A percentile compares a stretch with the other conserved stretches of the same genome.
Evolutionary conservation across 495 filamentous ascomycete species (phyloP).

Genomic region (Glutinoglossum americanum): DNA sequence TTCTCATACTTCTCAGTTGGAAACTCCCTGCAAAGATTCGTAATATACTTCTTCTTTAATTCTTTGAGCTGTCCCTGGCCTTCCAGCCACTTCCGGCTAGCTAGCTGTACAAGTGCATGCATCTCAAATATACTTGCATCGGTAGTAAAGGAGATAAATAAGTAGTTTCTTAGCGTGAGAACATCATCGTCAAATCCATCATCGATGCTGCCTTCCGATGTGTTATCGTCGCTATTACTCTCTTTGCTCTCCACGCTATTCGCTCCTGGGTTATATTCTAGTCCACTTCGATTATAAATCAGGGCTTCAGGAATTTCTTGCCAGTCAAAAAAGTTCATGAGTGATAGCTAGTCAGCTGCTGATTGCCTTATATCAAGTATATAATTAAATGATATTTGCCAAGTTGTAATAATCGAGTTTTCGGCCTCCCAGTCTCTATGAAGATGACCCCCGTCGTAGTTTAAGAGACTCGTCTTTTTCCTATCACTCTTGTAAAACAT

Average conservation of each 20-base stretch:
- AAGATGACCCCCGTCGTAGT: constrained; percentile 13
- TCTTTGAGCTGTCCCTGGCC: not conserved
- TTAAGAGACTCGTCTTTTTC: constrained; percentile 14
- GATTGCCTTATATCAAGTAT: constrained; percentile 10
- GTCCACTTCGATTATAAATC: constrained; percentile 6
- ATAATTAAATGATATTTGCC: constrained; percentile 17
- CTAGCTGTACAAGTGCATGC: constrained; percentile 8
- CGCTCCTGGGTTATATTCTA: not conserved
- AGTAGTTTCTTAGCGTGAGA: constrained; percentile 18
- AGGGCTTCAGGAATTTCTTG: constrained; percentile 14
- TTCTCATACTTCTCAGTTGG: constrained; percentile 11
- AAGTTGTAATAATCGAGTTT: constrained; percentile 17
- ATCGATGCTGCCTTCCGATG: constrained; percentile 7
- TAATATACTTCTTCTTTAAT: not conserved
- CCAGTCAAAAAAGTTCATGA: constrained; percentile 14
- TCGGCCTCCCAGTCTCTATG: constrained; percentile 10
- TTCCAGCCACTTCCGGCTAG: not conserved
- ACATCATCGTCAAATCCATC: constrained; percentile 24
- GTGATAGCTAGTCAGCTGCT: constrained; percentile 18
- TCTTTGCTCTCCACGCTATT: constrained; percentile 1
- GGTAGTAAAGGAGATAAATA: constrained; percentile 17
- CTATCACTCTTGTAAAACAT: constrained; percentile 17
- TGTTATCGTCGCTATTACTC: constrained; percentile 7
- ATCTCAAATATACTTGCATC: constrained; percentile 6
- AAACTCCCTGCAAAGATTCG: not conserved